Evolutionary conservation across 2,329 filamentous ascomycete species (phyloP).

Genomic region (Neonectria coccinea): DNA sequence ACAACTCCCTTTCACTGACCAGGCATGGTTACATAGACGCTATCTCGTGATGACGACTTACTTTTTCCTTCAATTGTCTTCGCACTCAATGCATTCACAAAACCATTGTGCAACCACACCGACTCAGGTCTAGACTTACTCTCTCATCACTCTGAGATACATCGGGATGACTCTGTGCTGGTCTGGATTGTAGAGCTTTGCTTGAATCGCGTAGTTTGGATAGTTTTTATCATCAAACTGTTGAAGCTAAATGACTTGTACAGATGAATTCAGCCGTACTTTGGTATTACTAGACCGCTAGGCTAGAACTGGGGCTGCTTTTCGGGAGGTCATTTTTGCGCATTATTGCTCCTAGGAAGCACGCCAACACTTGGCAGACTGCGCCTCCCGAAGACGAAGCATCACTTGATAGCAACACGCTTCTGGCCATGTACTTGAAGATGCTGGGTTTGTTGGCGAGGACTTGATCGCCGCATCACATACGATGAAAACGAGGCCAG

Average conservation of each 20-base stretch:
- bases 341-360: too few relatives aligned
- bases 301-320: too few relatives aligned
- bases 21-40: neutral
- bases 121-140: neutral
- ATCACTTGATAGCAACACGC: too few relatives aligned
- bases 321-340: too few relatives aligned
- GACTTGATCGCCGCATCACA: too few relatives aligned
- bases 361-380: too few relatives aligned
- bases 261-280: too few relatives aligned
- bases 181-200: neutral
- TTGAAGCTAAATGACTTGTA: neutral
- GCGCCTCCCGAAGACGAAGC: too few relatives aligned
- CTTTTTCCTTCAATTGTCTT: neutral
- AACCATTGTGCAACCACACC: neutral
- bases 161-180: neutral
- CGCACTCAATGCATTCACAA: neutral
- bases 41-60: neutral
- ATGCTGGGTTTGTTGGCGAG: too few relatives aligned
- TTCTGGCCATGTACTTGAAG: too few relatives aligned
- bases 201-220: neutral
- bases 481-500: neutral
- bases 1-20: neutral
- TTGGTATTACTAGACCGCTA: too few relatives aligned
- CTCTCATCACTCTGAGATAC: neutral
- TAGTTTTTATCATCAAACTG: too few relatives aligned